Evolutionary conservation across 1,284 basidiomycete species (phyloP).

Genomic region (Schizophyllum amplum): DNA sequence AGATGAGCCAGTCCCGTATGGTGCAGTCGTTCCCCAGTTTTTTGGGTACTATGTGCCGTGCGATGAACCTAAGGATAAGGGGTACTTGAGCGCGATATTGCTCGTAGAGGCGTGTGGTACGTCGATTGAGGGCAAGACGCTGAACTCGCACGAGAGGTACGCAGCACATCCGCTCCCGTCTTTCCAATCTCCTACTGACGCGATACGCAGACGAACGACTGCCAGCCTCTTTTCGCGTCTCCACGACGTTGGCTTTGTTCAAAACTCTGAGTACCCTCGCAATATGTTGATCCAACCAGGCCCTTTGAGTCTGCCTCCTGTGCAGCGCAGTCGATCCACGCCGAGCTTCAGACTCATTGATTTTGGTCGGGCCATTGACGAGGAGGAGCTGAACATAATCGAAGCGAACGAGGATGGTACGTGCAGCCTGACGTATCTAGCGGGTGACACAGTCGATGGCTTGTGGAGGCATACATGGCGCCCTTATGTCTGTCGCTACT

Average conservation of each 20-base stretch:
- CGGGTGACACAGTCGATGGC: no score
- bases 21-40: slow-evolving; percentile 43
- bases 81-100: slow-evolving; percentile 34
- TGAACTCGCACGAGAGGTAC: slow-evolving; percentile 10
- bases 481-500: no score
- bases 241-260: slow-evolving; percentile 11
- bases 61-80: slow-evolving; percentile 2
- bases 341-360: slow-evolving; percentile 13
- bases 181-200: not conserved
- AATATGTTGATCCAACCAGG: slow-evolving; percentile 13
- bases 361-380: slow-evolving; percentile 10
- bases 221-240: slow-evolving; percentile 3
- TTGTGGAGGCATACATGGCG: no score
- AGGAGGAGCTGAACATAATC: not conserved
- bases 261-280: slow-evolving; percentile 10
- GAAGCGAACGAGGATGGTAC: no score
- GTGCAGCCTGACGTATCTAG: no score
- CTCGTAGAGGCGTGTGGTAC: slow-evolving; percentile 43
- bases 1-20: slow-evolving; percentile 30
- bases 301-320: slow-evolving; percentile 7
- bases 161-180: not conserved
- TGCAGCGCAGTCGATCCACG: not conserved
- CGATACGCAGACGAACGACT: not conserved
- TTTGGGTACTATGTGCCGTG: slow-evolving; percentile 42
- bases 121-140: slow-evolving; percentile 20